Evolutionary conservation across 768 basidiomycete genomes (phyloP), one percentile per base, ranked within the genome.

Genomic region (Neoboletus brunneissimus): DNA sequence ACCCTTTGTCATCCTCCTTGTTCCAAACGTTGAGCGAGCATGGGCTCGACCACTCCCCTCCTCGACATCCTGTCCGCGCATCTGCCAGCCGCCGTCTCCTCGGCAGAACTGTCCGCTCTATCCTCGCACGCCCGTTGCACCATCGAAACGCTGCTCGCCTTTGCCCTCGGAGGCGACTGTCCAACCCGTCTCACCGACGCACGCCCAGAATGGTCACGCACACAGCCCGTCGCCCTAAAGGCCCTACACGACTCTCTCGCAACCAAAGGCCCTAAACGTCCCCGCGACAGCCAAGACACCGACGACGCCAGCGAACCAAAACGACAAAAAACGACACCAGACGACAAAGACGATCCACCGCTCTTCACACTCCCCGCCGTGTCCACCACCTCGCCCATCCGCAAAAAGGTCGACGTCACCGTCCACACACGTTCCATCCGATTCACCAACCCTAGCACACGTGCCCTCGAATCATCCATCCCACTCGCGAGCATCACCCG

Each of bases 321-420:
- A 32, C 59, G 63, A 49, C 61, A 50, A 43, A 67, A 73, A 53
- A 67, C 62, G 20, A 9, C 23, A 0, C 47, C 45, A 2, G 56
- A 60, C 25, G 60, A 58, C 29, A 64, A 59, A 8, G 73, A 76
- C 32, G 81, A 81, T 35, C 64, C 70, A 0, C 80, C 84, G 1
- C 54, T 80, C 11, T 85, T 81, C 70, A 82, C 85, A 2, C 73
- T 91, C 1, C 83, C 87, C 40, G 72, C 83, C 18, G 71, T 91
- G 41, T 89, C 88, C 29, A 75, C 79, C n/a, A 83, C 86, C 12
- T 83, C 89, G 0, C 89, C 89, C 12, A 69, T 91, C 50, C 84
- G 90, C 50, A 89, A 88, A 73, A 90, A 89, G 59, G 80, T 87
- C 38, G 82, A 91, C 63, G 78, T 90, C 62, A 79, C 80, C 4